These are phyloP conservation scores for Phytopythium sindhum DNA, from an alignment of 352 stramenopile genomes.

Conservation along the genomic window DNA sequence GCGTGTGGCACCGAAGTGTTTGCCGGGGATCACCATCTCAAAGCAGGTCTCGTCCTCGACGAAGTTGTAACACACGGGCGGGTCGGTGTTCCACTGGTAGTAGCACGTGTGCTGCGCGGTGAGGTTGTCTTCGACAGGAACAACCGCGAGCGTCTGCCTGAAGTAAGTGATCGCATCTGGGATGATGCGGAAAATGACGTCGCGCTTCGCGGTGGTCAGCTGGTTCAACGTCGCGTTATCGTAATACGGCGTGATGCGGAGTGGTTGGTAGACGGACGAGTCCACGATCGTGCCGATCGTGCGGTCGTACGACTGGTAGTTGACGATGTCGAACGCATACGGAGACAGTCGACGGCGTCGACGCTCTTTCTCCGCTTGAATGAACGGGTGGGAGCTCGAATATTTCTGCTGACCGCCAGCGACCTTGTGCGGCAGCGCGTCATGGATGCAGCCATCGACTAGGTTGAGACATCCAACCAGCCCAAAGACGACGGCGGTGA, in stretches of 20 bases:
- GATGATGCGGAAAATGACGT: constrained; percentile 48
- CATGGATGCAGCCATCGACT: constrained; percentile 22
- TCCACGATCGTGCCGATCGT: constrained; percentile 17
- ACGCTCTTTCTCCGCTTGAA: constrained; percentile 9
- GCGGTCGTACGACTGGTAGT: constrained; percentile 27
- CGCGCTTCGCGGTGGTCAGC: constrained; percentile 26
- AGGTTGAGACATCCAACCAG: not conserved
- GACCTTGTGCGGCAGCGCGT: constrained; percentile 21
- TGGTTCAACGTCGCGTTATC: constrained; percentile 43
- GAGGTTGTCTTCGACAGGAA: constrained; percentile 59
- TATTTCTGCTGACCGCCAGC: constrained; percentile 15
- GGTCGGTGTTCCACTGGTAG: constrained; percentile 34
- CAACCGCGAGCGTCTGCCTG: constrained; percentile 38
- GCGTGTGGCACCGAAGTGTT: constrained; percentile 42
- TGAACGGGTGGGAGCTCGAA: constrained; percentile 17
- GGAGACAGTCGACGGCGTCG: constrained; percentile 7
- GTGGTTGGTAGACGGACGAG: constrained; percentile 30
- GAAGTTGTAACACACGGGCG: constrained; percentile 46
- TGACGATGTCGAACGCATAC: not conserved
- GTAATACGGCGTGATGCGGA: constrained; percentile 68
- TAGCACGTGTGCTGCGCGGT: constrained; percentile 53
- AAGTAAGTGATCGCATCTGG: constrained; percentile 52
- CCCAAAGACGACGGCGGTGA: not conserved
- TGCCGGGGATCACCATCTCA: constrained; percentile 64
- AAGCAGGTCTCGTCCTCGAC: constrained; percentile 45